These are phyloP conservation scores for Sarocladium kiliense DNA, from an alignment of 2,329 filamentous ascomycete species.

Conservation along the genomic window DNA sequence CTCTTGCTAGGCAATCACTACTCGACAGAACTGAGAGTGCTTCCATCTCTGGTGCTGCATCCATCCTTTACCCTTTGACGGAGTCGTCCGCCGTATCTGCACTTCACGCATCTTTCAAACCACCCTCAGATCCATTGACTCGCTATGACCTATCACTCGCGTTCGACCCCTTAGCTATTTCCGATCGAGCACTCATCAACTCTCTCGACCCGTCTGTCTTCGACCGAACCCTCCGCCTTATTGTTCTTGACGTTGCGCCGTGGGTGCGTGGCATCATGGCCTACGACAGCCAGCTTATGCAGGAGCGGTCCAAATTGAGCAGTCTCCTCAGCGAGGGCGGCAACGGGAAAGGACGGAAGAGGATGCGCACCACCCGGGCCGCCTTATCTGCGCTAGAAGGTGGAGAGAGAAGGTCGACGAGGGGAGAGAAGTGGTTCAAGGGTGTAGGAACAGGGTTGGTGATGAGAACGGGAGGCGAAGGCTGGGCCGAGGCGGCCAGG, in stretches of 20 bases:
- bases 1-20: conserved; percentile 21
- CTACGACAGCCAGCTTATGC: conserved; percentile 67
- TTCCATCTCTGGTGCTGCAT: not conserved
- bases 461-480: conserved; percentile 54
- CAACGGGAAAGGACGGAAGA: conserved; percentile 40
- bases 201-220: conserved; percentile 67
- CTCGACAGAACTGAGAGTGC: conserved; percentile 2
- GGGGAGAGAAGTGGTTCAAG: conserved; percentile 69
- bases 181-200: conserved; percentile 34
- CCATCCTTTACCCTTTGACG: conserved; percentile 18
- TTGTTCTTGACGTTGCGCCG: conserved; percentile 76
- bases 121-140: conserved; percentile 25
- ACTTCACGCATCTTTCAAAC: conserved; percentile 33
- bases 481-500: conserved; percentile 28
- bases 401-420: conserved; percentile 59
- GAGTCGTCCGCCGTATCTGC: conserved; percentile 27
- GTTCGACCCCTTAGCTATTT: conserved; percentile 55
- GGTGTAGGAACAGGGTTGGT: conserved; percentile 57
- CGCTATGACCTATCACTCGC: conserved; percentile 52
- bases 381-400: conserved; percentile 75
- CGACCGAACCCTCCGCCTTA: conserved; percentile 61
- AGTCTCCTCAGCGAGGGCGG: conserved; percentile 58
- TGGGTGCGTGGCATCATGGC: conserved; percentile 83
- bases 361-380: conserved; percentile 65
- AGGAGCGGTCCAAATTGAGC: conserved; percentile 58